Percentiles rank a stretch among this genome's conserved stretches.
These are phyloP conservation scores for Clavispora phyllophila DNA, from an alignment of 805 yeast genomes.

Conservation along the genomic window DNA sequence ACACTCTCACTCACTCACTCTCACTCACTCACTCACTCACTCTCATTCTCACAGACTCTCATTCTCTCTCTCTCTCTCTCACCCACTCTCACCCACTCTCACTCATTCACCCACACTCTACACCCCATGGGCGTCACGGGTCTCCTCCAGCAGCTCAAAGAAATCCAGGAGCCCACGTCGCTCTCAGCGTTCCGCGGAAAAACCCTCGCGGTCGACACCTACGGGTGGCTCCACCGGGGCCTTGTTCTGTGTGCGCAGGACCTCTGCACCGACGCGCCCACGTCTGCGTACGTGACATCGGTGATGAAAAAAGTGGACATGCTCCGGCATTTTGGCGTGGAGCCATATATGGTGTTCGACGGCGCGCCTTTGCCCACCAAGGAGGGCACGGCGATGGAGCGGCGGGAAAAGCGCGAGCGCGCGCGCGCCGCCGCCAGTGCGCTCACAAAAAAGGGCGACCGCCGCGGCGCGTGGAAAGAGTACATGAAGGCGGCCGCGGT, in stretches of 20 bases:
- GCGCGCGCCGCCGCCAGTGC: conserved; percentile 55
- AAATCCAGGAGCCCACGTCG: conserved; percentile 58
- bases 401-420: conserved; percentile 52
- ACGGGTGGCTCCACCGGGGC: conserved; percentile 93
- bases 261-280: conserved; percentile 63
- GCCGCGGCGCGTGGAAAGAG: conserved; percentile 57
- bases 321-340: conserved; percentile 62
- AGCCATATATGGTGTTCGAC: conserved; percentile 88
- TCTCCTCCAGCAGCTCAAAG: conserved; percentile 69
- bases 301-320: conserved; percentile 62
- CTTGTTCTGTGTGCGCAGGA: conserved; percentile 81
- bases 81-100: too few relatives aligned
- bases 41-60: too few relatives aligned
- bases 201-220: conserved; percentile 88
- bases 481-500: conserved; percentile 80
- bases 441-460: conserved; percentile 48
- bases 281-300: conserved; percentile 66
- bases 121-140: conserved; percentile 91
- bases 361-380: conserved; percentile 85
- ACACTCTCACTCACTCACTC: too few relatives aligned
- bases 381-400: conserved; percentile 61
- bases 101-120: too few relatives aligned
- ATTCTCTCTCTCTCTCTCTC: too few relatives aligned
- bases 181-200: conserved; percentile 64
- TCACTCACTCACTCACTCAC: too few relatives aligned